Conservation (phyloP, 1,284 basidiomycete species). For the Ceratobasidium papillatum region DNA sequence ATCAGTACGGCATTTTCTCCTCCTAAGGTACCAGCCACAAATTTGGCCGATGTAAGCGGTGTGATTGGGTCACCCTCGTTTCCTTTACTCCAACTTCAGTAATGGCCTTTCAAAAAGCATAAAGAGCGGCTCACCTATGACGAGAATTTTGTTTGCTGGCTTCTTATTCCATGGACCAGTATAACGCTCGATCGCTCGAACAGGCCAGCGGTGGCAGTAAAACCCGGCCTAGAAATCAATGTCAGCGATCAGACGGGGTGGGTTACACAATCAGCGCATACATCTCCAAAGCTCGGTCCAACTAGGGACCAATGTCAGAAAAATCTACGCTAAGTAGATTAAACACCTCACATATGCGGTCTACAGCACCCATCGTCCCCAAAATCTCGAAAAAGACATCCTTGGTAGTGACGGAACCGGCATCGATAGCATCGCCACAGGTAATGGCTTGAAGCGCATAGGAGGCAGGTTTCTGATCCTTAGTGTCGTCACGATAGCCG, state of each 20-base stretch:
- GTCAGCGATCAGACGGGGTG: too few species aligned
- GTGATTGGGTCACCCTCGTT: slow-evolving; percentile 41
- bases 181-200: slow-evolving; percentile 37
- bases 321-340: too few species aligned
- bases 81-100: slow-evolving; percentile 12
- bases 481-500: neutral
- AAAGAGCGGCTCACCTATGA: neutral
- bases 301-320: too few species aligned
- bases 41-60: slow-evolving; percentile 13
- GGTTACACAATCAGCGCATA: too few species aligned
- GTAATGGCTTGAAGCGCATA: neutral
- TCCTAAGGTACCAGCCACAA: slow-evolving; percentile 8
- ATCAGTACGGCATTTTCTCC: slow-evolving; percentile 25
- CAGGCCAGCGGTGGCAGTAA: slow-evolving; percentile 36
- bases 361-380: too few species aligned
- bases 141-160: slow-evolving; percentile 24
- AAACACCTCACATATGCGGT: too few species aligned
- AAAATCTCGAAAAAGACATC: neutral
- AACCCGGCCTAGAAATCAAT: neutral
- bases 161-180: slow-evolving; percentile 35
- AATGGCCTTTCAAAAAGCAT: neutral
- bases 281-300: too few species aligned
- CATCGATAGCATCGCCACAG: slow-evolving; percentile 39
- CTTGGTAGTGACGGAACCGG: neutral
- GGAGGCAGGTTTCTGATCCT: neutral